Conservation (phyloP, 1,284 basidiomycete species). For the Grifola frondosa region DNA sequence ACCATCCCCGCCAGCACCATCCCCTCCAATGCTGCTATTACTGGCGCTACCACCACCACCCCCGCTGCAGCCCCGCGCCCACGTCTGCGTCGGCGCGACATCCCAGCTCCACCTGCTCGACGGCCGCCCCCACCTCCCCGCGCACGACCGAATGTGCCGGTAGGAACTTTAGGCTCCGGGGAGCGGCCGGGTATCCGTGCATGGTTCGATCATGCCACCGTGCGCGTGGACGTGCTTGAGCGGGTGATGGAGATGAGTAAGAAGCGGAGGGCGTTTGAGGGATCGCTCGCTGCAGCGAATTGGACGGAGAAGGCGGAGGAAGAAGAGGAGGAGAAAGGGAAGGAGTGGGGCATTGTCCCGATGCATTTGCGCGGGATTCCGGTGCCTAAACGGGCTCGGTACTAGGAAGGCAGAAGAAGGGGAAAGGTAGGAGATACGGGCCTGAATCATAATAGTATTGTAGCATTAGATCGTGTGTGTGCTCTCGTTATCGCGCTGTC, state of each 20-base stretch:
- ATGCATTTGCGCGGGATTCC: no score
- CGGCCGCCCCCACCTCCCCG: conserved; percentile 4
- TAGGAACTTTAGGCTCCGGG: conserved; percentile 17
- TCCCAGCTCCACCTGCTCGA: conserved; percentile 2
- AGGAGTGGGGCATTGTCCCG: conserved; percentile 9
- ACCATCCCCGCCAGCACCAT: not conserved
- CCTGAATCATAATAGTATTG: no score
- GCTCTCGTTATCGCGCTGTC: no score
- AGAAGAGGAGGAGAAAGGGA: conserved; percentile 5
- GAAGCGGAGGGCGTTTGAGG: conserved; percentile 3
- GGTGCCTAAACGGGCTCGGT: no score
- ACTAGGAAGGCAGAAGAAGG: no score
- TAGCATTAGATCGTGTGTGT: no score
- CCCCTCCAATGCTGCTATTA: not conserved
- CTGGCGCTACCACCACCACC: not conserved
- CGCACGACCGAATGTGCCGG: conserved; percentile 14
- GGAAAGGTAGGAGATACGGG: no score
- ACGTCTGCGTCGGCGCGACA: not conserved
- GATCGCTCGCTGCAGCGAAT: not conserved
- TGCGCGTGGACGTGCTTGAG: conserved; percentile 10
- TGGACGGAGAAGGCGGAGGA: not conserved
- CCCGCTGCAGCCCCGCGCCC: not conserved
- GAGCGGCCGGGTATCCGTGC: conserved; percentile 15
- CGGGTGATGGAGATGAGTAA: conserved; percentile 1
- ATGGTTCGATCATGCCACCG: conserved; percentile 18